Evolutionary conservation across 345 rosid species (phyloP).

Genomic region (Hibiscus tridactylites): DNA sequence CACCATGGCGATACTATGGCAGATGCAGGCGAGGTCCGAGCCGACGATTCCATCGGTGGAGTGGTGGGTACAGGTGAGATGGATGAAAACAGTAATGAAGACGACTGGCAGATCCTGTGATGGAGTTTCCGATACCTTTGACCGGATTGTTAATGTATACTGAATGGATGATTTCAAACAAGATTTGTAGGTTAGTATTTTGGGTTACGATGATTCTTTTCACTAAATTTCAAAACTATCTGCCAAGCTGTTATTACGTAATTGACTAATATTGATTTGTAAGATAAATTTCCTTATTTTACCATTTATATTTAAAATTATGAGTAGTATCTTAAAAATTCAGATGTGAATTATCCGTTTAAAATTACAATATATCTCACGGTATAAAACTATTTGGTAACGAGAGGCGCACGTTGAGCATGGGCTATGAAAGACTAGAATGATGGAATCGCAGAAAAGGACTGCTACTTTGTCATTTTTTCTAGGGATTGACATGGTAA

Average conservation of each 20-base stretch:
- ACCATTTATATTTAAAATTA: too few relatives aligned
- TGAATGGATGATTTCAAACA: not conserved
- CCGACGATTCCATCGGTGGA: constrained; percentile 23
- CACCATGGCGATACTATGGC: constrained; percentile 15
- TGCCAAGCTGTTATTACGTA: not conserved
- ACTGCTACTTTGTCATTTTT: not conserved
- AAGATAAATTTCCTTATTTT: too few relatives aligned
- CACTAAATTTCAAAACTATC: not conserved
- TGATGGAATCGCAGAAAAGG: not conserved
- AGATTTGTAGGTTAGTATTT: constrained; percentile 1
- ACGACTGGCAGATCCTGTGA: constrained; percentile 66
- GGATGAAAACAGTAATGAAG: constrained; percentile 31
- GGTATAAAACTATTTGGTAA: too few relatives aligned
- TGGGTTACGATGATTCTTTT: not conserved
- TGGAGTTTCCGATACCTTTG: not conserved
- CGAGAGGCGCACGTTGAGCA: not conserved
- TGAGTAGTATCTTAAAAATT: too few relatives aligned
- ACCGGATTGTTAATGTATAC: not conserved
- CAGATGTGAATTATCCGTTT: too few relatives aligned
- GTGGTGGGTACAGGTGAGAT: constrained; percentile 7
- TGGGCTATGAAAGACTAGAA: not conserved
- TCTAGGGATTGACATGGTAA: too few relatives aligned
- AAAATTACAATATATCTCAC: too few relatives aligned
- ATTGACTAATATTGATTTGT: not conserved
- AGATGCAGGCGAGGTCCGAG: constrained; percentile 10